Evolutionary conservation across 1,139 yeast species (phyloP).

Genomic region (Kazachstania sp.): DNA sequence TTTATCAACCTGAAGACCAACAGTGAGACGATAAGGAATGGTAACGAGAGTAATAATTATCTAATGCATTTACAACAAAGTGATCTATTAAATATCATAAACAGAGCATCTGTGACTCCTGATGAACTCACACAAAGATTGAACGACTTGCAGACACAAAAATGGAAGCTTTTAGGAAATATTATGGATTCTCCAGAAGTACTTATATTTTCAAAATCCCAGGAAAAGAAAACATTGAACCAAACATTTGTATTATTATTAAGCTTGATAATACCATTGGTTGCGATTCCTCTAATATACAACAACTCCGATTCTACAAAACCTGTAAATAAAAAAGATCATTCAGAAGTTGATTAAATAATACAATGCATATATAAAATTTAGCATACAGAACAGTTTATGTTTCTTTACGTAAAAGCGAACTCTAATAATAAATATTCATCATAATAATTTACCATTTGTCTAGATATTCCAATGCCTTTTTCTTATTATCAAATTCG

Average conservation of each 20-base stretch:
- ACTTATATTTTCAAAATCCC: conserved; percentile 2
- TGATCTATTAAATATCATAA: conserved; percentile 23
- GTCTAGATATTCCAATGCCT: conserved; percentile 11
- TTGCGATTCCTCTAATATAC: no score
- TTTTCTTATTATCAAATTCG: neutral
- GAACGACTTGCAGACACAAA: conserved; percentile 14
- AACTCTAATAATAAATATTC: neutral
- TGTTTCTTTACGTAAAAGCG: neutral
- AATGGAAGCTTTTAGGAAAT: conserved; percentile 25
- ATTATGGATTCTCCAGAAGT: conserved; percentile 7
- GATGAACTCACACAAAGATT: conserved; percentile 19
- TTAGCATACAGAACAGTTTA: neutral
- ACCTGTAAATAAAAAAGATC: neutral
- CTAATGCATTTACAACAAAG: conserved; percentile 16
- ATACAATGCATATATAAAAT: neutral
- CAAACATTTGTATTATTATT: no score
- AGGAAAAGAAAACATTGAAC: no score
- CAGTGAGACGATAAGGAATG: conserved; percentile 6
- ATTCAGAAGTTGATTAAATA: neutral
- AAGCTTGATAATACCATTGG: no score
- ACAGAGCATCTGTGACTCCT: conserved; percentile 17
- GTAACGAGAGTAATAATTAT: conserved; percentile 9
- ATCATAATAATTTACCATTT: conserved; percentile 10
- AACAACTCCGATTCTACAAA: no score
- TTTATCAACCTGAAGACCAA: conserved; percentile 12